Conservation (phyloP, 2,329 filamentous ascomycete species). For the Diatrype stigma region DNA sequence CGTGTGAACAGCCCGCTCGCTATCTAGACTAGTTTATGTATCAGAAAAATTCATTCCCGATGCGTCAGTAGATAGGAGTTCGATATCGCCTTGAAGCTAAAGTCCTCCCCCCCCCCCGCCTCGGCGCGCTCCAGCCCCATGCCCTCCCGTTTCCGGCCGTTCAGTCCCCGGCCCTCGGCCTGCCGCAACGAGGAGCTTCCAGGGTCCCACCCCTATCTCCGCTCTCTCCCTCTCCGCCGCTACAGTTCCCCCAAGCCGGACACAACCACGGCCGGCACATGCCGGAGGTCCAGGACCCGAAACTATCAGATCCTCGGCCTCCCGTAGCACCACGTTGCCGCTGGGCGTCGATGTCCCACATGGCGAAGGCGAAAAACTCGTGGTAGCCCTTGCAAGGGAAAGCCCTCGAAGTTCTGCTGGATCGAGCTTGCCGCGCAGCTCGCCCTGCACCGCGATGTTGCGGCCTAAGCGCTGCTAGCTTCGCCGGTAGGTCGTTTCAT, state of each 20-base stretch:
- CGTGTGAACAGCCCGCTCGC: no score
- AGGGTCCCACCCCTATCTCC: no score
- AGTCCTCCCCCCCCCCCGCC: no score
- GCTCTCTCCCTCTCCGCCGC: no score
- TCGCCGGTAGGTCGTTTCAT: constrained; percentile 14
- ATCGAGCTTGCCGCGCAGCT: constrained; percentile 26
- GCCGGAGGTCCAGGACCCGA: constrained; percentile 22
- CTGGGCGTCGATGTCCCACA: constrained; percentile 28
- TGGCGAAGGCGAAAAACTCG: constrained; percentile 30
- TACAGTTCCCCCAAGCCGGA: constrained; percentile 2
- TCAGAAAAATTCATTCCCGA: constrained; percentile 6
- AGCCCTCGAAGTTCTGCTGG: constrained; percentile 24
- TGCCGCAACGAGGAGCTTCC: constrained; percentile 2
- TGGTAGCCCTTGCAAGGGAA: constrained; percentile 15
- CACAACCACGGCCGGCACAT: constrained; percentile 22
- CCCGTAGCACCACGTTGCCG: constrained; percentile 22
- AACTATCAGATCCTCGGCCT: constrained; percentile 23
- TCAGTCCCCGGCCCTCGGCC: constrained; percentile 4
- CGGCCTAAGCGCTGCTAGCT: constrained; percentile 14
- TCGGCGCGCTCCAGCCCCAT: constrained; percentile 7
- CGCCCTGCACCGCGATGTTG: constrained; percentile 28
- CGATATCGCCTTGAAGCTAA: constrained; percentile 10
- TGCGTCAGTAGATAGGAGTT: constrained; percentile 10
- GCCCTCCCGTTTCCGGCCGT: constrained; percentile 6
- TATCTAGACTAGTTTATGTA: no score